phyloP scores from a whole-genome alignment of 2,329 filamentous ascomycete species.

The Hymenoscyphus salicellus region DNA sequence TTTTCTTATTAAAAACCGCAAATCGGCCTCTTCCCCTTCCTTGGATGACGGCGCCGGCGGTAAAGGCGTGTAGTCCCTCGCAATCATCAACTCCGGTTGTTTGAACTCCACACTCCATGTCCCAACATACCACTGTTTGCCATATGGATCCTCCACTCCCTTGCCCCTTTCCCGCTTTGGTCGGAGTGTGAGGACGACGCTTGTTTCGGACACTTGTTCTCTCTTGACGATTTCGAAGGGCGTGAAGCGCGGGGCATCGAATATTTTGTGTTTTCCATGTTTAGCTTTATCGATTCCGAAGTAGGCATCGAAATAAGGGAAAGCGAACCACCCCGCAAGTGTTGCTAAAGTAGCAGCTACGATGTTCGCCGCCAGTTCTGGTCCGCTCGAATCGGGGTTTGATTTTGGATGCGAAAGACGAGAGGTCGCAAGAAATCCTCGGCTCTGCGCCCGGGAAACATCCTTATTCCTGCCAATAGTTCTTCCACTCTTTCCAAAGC shows the following conservation, averaged over 20 bases:
- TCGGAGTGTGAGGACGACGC: conserved; percentile 64
- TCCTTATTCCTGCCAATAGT: background rate
- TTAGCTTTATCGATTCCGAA: background rate
- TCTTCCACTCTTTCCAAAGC: background rate
- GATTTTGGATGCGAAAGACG: background rate
- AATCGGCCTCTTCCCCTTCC: conserved; percentile 33
- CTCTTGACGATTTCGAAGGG: conserved; percentile 3
- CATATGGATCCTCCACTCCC: conserved; percentile 36
- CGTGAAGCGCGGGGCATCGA: background rate
- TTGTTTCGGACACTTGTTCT: conserved; percentile 40
- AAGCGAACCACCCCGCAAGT: no score
- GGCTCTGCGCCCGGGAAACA: no score
- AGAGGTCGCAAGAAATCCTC: background rate
- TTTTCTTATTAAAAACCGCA: conserved; percentile 76
- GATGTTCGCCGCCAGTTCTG: background rate
- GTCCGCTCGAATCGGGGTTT: no score
- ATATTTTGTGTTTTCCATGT: background rate
- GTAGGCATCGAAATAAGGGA: background rate
- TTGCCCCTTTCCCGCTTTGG: conserved; percentile 32
- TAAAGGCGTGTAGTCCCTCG: conserved; percentile 84
- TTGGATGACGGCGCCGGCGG: conserved; percentile 46
- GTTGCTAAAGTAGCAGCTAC: no score
- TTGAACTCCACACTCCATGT: conserved; percentile 91
- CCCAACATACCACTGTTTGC: conserved; percentile 56
- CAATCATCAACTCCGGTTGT: conserved; percentile 91